These are phyloP conservation scores for Miamiensis avidus DNA, from an alignment of 169 alveolate species.

Conservation along the genomic window DNA sequence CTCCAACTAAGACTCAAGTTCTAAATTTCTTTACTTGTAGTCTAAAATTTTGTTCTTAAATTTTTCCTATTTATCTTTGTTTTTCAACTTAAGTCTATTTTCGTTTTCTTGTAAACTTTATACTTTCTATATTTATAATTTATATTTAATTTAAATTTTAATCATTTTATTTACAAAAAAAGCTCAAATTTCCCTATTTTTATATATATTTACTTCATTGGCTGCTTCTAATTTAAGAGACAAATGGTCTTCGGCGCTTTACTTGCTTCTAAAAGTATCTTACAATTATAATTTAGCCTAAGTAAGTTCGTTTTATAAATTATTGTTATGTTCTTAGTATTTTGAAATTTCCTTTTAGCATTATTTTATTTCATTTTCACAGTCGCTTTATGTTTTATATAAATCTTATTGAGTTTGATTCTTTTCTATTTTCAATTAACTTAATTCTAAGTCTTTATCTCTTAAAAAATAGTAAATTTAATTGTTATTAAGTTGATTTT, in stretches of 20 bases:
- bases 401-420: no score
- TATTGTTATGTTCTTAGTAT: no score
- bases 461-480: background rate
- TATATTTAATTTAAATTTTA: background rate
- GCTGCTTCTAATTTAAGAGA: background rate
- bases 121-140: background rate
- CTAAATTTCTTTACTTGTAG: conserved; percentile 15
- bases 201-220: background rate
- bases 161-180: no score
- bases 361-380: background rate
- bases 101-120: background rate
- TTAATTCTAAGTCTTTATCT: background rate
- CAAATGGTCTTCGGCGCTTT: background rate
- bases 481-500: background rate
- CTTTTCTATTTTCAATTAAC: background rate
- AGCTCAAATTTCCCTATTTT: background rate
- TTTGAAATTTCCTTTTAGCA: no score
- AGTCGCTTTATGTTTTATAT: background rate
- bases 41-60: conserved; percentile 23
- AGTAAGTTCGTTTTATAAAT: no score
- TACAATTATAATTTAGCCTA: no score
- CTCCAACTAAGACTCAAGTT: background rate
- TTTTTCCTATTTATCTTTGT: conserved; percentile 11
- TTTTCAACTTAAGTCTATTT: conserved; percentile 1
- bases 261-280: no score